Evolutionary conservation across 2,329 filamentous ascomycete genomes (phyloP).

Genomic region (Paracoccidioides lutzii): DNA sequence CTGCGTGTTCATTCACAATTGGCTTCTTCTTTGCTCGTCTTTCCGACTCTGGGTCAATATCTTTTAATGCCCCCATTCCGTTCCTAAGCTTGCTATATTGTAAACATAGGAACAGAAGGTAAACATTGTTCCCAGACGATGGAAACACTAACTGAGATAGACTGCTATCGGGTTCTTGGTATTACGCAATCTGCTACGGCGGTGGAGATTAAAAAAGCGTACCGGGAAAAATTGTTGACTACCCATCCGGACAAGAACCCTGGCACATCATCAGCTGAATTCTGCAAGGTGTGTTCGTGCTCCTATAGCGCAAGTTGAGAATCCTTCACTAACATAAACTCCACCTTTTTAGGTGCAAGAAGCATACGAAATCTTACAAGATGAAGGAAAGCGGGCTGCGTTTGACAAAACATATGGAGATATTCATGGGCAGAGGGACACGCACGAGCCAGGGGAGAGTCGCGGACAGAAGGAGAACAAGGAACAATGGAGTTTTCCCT

Average conservation of each 20-base stretch:
- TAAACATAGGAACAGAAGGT: background rate
- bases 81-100: background rate
- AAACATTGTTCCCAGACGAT: background rate
- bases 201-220: slow-evolving; percentile 7
- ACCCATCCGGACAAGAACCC: slow-evolving; percentile 11
- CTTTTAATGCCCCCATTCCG: slow-evolving; percentile 2
- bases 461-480: background rate
- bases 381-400: background rate
- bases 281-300: background rate
- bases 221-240: slow-evolving; percentile 5
- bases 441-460: background rate
- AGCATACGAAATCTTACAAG: background rate
- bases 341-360: background rate
- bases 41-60: background rate
- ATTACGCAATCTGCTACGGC: slow-evolving; percentile 6
- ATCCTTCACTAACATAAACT: background rate
- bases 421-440: background rate
- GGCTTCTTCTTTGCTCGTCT: background rate
- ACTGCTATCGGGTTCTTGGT: slow-evolving; percentile 10
- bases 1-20: background rate
- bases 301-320: background rate
- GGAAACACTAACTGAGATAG: slow-evolving; percentile 1
- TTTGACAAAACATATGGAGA: background rate
- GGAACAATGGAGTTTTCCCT: background rate
- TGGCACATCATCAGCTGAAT: background rate